Percentiles rank a stretch among this genome's conserved stretches.
These are phyloP conservation scores for Ganoderma multipileum DNA, from an alignment of 1,284 basidiomycete species.

Conservation along the genomic window DNA sequence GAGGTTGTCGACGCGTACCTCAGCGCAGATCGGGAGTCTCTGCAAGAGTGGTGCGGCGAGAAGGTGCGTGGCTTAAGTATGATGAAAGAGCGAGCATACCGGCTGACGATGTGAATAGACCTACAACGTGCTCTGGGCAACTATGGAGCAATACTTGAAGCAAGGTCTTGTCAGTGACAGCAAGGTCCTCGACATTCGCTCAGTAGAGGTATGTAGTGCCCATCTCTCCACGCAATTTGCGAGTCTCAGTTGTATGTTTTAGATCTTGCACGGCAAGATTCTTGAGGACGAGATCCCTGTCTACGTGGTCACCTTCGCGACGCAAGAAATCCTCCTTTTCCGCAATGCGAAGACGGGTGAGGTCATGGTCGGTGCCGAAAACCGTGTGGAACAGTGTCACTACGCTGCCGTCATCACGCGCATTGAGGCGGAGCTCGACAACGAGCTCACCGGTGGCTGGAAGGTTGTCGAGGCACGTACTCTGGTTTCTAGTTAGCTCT, in stretches of 20 bases:
- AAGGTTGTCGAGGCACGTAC: constrained; percentile 90
- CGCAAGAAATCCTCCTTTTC: constrained; percentile 95
- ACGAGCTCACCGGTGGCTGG: constrained; percentile 97
- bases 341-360: constrained; percentile 89
- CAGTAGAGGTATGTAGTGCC: constrained; percentile 82
- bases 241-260: constrained; percentile 9
- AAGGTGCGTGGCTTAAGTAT: constrained; percentile 68
- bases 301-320: constrained; percentile 92
- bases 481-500: background rate
- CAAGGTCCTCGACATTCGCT: constrained; percentile 92
- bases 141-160: constrained; percentile 92
- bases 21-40: constrained; percentile 84
- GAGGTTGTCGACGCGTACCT: constrained; percentile 98
- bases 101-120: constrained; percentile 58
- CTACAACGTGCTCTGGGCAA: constrained; percentile 97
- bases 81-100: background rate
- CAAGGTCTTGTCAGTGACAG: constrained; percentile 92
- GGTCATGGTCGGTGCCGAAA: constrained; percentile 85
- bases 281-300: constrained; percentile 92
- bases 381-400: constrained; percentile 91
- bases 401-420: constrained; percentile 95
- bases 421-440: constrained; percentile 84
- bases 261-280: constrained; percentile 84
- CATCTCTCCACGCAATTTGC: background rate
- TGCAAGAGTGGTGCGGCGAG: constrained; percentile 95